These are phyloP conservation scores for Ceratobasidium sp. DNA, from an alignment of 1,284 basidiomycete species.

Conservation along the genomic window DNA sequence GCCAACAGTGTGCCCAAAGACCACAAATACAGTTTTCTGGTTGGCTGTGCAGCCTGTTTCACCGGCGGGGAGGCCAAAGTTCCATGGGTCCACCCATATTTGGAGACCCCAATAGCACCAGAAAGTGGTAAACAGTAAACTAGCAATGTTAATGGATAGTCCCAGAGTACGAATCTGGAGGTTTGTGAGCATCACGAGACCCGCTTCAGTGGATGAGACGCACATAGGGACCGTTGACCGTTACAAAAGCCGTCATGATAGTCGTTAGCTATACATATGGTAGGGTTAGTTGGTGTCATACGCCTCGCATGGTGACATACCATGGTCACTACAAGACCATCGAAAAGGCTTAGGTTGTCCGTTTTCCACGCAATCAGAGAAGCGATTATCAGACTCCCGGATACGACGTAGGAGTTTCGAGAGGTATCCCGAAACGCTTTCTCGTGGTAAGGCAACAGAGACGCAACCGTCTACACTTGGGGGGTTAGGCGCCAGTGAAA, in stretches of 20 bases:
- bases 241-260: constrained; percentile 38
- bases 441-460: constrained; percentile 27
- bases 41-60: neutral
- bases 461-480: constrained; percentile 12
- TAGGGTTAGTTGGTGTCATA: neutral
- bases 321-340: constrained; percentile 21
- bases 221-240: constrained; percentile 32
- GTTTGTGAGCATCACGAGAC: neutral
- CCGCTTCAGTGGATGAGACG: neutral
- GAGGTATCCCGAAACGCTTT: constrained; percentile 38
- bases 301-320: neutral
- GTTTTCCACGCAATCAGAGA: constrained; percentile 22
- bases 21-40: constrained; percentile 11
- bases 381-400: constrained; percentile 30
- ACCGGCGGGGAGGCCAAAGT: constrained; percentile 13
- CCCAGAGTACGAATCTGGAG: constrained; percentile 19
- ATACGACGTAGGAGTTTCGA: constrained; percentile 33
- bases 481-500: neutral
- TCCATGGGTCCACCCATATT: constrained; percentile 24
- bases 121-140: constrained; percentile 30
- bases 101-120: constrained; percentile 41
- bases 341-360: constrained; percentile 18
- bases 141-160: constrained; percentile 28
- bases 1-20: constrained; percentile 24
- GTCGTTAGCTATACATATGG: constrained; percentile 30